A percentile compares a stretch with the other conserved stretches of the same genome.
Conservation (phyloP, 2,329 filamentous ascomycete genomes). For the Calonectria leucothoes region DNA sequence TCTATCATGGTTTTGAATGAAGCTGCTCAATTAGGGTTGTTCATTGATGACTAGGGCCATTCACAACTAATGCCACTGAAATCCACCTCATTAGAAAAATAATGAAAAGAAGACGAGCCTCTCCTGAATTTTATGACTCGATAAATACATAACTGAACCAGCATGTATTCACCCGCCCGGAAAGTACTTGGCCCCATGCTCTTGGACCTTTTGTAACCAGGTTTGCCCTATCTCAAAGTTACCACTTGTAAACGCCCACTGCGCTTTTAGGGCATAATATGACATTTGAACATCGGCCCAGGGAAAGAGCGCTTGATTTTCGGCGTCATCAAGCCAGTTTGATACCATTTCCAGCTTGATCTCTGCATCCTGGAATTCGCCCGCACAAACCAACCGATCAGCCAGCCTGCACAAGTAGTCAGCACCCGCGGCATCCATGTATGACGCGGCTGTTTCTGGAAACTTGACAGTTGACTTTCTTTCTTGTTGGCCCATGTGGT, state of each 20-base stretch:
- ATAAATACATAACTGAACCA: no score
- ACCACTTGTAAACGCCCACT: not conserved
- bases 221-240: not conserved
- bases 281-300: conserved; percentile 1
- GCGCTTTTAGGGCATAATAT: not conserved
- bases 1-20: no score
- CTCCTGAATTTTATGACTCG: no score
- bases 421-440: not conserved
- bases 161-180: not conserved
- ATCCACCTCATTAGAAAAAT: no score
- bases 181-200: not conserved
- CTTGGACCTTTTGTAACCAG: not conserved
- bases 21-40: no score
- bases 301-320: not conserved
- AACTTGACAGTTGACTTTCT: not conserved
- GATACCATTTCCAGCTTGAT: not conserved
- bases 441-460: not conserved
- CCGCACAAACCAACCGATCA: not conserved
- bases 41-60: no score
- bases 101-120: no score
- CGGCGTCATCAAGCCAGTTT: not conserved
- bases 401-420: not conserved
- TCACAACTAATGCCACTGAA: no score
- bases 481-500: not conserved
- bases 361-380: not conserved